Evolutionary conservation across 176 grass and related monocot species (phyloP).

Genomic region (Bonia amplexicaulis): DNA sequence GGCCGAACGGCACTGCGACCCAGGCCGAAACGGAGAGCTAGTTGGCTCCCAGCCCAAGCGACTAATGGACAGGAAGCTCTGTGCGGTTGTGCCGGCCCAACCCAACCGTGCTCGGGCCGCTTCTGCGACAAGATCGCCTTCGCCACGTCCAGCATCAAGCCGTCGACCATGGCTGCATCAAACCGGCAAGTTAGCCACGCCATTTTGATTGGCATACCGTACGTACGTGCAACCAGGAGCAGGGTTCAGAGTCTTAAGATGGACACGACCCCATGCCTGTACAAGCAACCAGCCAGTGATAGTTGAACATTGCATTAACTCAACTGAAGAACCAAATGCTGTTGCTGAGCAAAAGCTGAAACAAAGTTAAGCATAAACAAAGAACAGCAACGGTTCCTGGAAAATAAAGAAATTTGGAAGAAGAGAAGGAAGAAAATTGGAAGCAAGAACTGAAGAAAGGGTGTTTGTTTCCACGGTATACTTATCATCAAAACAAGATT

Average conservation of each 20-base stretch:
- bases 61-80: too few relatives aligned
- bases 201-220: too few relatives aligned
- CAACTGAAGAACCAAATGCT: background rate
- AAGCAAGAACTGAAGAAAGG: background rate
- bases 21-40: background rate
- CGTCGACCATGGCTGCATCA: too few relatives aligned
- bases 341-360: background rate
- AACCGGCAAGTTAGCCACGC: too few relatives aligned
- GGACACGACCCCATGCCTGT: background rate
- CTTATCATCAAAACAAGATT: background rate
- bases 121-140: too few relatives aligned
- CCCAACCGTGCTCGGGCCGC: background rate
- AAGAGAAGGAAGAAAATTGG: background rate
- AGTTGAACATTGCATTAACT: background rate
- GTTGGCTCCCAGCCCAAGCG: too few relatives aligned
- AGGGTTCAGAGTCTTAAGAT: too few relatives aligned
- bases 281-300: background rate
- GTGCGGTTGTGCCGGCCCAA: too few relatives aligned
- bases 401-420: background rate
- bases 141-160: too few relatives aligned
- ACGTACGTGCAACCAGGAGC: too few relatives aligned
- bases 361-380: background rate
- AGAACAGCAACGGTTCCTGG: background rate
- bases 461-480: slow-evolving; percentile 19
- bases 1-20: background rate